These are phyloP conservation scores for Backusella luteola DNA, from an alignment of 192 early-diverging fungal genomes.

Conservation along the genomic window DNA sequence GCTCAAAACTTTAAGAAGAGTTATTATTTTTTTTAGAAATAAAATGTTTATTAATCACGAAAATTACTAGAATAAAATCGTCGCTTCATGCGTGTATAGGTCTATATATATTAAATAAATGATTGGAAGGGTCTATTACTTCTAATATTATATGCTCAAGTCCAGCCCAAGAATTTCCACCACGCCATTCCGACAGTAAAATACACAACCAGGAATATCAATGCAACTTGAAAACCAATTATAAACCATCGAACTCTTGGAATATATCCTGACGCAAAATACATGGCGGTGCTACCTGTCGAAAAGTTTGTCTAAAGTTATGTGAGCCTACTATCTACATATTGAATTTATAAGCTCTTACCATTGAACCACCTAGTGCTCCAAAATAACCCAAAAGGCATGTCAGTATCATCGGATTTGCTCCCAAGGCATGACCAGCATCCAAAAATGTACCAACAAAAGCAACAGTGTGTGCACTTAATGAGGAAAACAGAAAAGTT, in stretches of 20 bases:
- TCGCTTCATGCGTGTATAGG: not conserved
- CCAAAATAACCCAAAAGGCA: conserved; percentile 65
- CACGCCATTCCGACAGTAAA: conserved; percentile 65
- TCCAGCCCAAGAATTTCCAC: conserved; percentile 73
- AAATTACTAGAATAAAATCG: not conserved
- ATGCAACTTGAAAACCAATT: conserved; percentile 50
- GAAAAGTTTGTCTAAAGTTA: conserved; percentile 36
- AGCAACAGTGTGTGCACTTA: conserved; percentile 71
- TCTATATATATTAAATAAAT: not conserved
- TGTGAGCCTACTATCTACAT: not conserved
- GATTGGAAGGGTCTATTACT: not conserved
- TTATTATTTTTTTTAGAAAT: not conserved
- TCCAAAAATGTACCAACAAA: conserved; percentile 69
- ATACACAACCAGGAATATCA: conserved; percentile 52
- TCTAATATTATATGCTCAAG: conserved; percentile 12
- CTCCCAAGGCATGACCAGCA: conserved; percentile 62
- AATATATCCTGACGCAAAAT: conserved; percentile 60
- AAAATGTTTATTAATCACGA: not conserved
- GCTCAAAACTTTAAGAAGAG: not conserved
- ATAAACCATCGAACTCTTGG: conserved; percentile 59
- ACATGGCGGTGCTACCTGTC: conserved; percentile 52
- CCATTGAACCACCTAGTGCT: conserved; percentile 59
- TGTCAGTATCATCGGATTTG: conserved; percentile 52
- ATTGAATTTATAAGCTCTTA: conserved; percentile 7
- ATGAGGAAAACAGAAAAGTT: conserved; percentile 72